Base-by-base conservation (phyloP, 2,329 filamentous ascomycete species). In the Ophiosphaerella narmari region DNA sequence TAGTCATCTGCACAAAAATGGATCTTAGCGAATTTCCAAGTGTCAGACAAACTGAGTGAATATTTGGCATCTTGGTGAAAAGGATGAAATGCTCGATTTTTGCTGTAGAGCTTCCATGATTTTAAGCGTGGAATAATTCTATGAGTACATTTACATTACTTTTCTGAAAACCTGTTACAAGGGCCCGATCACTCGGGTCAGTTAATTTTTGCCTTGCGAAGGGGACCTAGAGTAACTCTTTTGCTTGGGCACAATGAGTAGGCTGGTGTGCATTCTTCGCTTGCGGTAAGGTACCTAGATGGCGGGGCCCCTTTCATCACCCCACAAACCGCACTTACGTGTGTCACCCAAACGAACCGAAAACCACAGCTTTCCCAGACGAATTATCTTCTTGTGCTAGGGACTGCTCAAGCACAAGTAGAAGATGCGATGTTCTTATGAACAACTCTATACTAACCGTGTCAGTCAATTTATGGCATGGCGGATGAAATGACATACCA, bases 291-390 rank as follows among this genome's bases (percentile, higher is more conserved):
- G 38, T 37, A 11, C 8, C 33, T 13, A 29, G 18, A 21, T n/a
- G 44, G 49, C 39, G 31, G 39, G 35, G 40, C 31, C 42, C 26
- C 5, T 29, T 29, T 29, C 26, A 5, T 29, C 2, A 29, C 11
- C 11, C 11, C 26, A 29, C 26, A 29, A 11, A 6, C 26, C 26
- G 43, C 39, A 12, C 23, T 46, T 23, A 38, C 34, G 39, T 39
- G 21, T 48, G 29, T 40, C 58, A 66, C 14, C 69, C 68, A 43
- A 75, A 77, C 5, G 80, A 80, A 43, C 83, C 80, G 71, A 88
- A 86, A 36, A 88, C 78, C 46, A 91, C 78, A 46, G 87, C 86
- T 73, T 86, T 89, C 72, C 85, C 85, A 66, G 82, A 80, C 52
- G 80, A 75, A 39, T 79, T 78, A 40, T 81, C 75, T 57, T 88